Evolutionary conservation across 23 red algal species (phyloP), one percentile per base, ranked within the genome.

Genomic region (Gracilariopsis chorda): DNA sequence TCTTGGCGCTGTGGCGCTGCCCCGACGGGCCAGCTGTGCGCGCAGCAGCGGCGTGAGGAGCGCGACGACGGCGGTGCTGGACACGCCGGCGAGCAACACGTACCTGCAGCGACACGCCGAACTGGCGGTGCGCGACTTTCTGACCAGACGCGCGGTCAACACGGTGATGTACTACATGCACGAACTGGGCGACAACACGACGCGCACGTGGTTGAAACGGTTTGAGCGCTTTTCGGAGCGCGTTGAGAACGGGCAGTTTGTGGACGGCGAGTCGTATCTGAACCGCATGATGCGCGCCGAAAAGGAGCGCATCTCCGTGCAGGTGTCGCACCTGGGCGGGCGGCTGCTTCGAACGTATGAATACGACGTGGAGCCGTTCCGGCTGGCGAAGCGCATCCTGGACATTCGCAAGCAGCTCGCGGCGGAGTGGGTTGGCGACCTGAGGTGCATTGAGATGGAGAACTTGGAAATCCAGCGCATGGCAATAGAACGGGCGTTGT

Each of bases 131-230:
- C 79, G 81, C 24, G 80, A 83, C 71, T 77, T 93, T 35, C 70
- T 93, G 23, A 93, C 90, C 8, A 43, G 79, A 14, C 90, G 90
- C 32, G 90, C 90, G 3, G 90, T 93, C 67, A 78, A 84, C 28
- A 93, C 90, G 28, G 90, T 93, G 27, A 48, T 77, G 63, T 84
- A 84, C 71, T 93, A 93, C 70, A 93, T 93, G 90, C 51, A 74
- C 20, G 90, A 93, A 28, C 71, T 93, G 23, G 62, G 81, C 41
- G 90, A 93, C 35, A 55, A 45, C 41, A 20, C 80, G 42, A 62
- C 25, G 10, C 1, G 80, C n/a, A 36, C 53, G 11, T 93, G 79
- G 67, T 42, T 93, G 20, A 52, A 30, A 0, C 20, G 24, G 19
- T 93, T 84, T 77, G 79, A 84, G 12, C 20, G 58, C 90, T 93